Evolutionary conservation across 768 basidiomycete genomes (phyloP), one percentile per base, ranked within the genome.

Genomic region (Termitomyces sp.): DNA sequence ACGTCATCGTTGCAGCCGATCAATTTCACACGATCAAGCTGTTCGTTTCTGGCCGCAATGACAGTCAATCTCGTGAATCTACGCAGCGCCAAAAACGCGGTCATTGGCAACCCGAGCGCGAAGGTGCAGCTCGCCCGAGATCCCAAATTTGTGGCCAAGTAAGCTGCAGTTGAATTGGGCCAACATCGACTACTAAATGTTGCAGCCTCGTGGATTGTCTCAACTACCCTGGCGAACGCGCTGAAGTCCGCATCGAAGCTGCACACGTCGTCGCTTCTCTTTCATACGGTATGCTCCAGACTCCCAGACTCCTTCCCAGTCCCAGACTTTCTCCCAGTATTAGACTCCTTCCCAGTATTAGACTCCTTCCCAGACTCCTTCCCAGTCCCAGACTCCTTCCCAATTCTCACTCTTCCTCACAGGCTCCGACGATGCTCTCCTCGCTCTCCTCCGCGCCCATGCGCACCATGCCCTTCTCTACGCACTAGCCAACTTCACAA

Each of bases 21-120:
- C 20, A 25, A 25, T 25, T 25, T 25, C 20, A 25, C 20, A 25
- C 20, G 20, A 25, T 25, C 20, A 25, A 25, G 20, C 20, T 25
- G 20, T 25, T 25, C 20, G 20, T 25, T 25, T 25, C 20, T 25
- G 20, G 20, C 20, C 20, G 20, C 38, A 40, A 40, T 40, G 38
- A 40, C 66, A 4, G 57, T 70, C 8, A 68, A 62, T 47, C 66
- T 76, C 36, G 63, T 77, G 17, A 73, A 72, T 55, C 82, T 91
- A 64, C 92, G 90, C 74, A 76, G 79, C 62, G 80, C 85, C 61
- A 92, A 92, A 74, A 92, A 92, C 71, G 70, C 79, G 1, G 87
- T 92, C 53, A 92, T 92, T 43, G 91, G 91, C 1, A 93, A 92
- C 63, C 90, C 89, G 0, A 82, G 84, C 0, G 88, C 88, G 1